phyloP scores from a whole-genome alignment of 2,329 filamentous ascomycete species.

The Parascedosporium putredinis region DNA sequence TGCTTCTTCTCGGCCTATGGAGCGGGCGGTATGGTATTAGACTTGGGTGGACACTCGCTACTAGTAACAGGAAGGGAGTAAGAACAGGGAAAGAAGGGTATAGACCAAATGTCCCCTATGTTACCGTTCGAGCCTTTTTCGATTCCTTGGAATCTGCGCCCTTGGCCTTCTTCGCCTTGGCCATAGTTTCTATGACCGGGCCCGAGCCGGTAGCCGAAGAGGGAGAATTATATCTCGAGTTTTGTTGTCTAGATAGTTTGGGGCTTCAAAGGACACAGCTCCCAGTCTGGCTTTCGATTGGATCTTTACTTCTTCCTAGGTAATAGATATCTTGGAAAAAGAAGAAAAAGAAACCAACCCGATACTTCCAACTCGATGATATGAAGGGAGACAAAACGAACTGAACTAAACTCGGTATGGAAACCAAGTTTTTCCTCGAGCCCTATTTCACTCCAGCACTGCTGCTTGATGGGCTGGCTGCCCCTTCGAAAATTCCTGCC shows the following conservation, averaged over 20 bases:
- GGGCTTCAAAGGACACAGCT: too few relatives aligned
- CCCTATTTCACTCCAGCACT: neutral
- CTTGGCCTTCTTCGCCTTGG: constrained; percentile 39
- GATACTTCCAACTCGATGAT: neutral
- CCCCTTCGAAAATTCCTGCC: neutral
- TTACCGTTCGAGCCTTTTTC: constrained; percentile 35
- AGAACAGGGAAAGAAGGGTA: constrained; percentile 6
- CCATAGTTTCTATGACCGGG: constrained; percentile 23
- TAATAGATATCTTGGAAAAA: neutral
- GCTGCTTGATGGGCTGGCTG: neutral
- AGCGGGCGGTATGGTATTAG: constrained; percentile 11
- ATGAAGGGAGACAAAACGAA: too few relatives aligned
- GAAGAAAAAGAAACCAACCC: neutral
- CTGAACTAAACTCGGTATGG: too few relatives aligned
- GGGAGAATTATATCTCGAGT: too few relatives aligned
- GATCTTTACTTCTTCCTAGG: too few relatives aligned
- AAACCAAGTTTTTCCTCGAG: neutral
- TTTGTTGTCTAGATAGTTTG: too few relatives aligned
- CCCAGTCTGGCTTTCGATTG: too few relatives aligned
- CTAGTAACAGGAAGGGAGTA: constrained; percentile 9
- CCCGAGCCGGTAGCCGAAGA: too few relatives aligned
- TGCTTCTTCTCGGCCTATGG: constrained; percentile 50
- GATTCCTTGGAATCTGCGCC: constrained; percentile 21
- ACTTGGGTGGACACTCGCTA: constrained; percentile 9
- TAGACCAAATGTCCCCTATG: constrained; percentile 22